These are phyloP conservation scores for Abelmoschus esculentus DNA, from an alignment of 345 rosid genomes.

Conservation along the genomic window DNA sequence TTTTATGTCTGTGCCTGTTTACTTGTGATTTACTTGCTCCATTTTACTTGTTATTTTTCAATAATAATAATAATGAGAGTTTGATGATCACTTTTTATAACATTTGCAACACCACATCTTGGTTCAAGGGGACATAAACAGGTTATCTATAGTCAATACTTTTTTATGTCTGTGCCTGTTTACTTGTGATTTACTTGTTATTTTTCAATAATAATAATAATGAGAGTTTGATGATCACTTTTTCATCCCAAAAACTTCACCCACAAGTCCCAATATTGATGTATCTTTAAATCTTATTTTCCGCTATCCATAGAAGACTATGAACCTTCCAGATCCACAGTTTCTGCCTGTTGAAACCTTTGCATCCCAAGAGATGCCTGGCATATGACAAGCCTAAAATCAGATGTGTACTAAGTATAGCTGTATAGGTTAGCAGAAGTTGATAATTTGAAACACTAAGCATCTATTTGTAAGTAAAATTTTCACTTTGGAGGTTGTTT, in stretches of 20 bases:
- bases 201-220: too few relatives aligned
- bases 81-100: conserved; percentile 22
- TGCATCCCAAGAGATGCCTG: too few relatives aligned
- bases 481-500: neutral
- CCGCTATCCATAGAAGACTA: neutral
- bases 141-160: too few relatives aligned
- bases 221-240: neutral
- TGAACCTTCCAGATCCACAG: neutral
- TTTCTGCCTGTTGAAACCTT: neutral
- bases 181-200: too few relatives aligned
- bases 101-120: conserved; percentile 94
- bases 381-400: too few relatives aligned
- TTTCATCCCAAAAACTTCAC: neutral
- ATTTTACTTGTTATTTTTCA: too few relatives aligned
- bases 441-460: neutral
- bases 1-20: too few relatives aligned
- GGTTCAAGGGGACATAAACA: conserved; percentile 80
- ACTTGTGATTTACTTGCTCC: too few relatives aligned
- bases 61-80: too few relatives aligned
- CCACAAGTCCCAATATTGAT: neutral
- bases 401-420: too few relatives aligned
- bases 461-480: neutral
- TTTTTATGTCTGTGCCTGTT: too few relatives aligned
- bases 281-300: neutral
- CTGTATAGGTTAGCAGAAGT: neutral